A percentile compares a stretch with the other conserved stretches of the same genome.
Conservation (phyloP, 2,329 filamentous ascomycete genomes). For the Colletotrichum gloeosporioides region DNA sequence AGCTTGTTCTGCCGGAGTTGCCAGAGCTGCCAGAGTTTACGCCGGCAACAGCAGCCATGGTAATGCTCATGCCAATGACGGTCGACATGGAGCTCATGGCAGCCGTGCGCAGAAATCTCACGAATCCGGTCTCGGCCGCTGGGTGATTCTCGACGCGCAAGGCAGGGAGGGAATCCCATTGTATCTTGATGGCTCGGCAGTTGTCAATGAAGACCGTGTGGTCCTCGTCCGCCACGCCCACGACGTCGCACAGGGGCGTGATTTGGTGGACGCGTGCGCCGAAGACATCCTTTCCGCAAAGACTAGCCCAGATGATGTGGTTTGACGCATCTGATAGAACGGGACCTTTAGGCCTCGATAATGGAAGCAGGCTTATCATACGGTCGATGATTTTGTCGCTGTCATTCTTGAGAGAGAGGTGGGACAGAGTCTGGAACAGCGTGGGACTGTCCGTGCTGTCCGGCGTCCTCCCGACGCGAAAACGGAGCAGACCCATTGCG, state of each 20-base stretch:
- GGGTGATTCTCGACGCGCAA: background rate
- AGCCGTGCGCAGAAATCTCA: rapidly evolving
- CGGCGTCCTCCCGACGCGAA: background rate
- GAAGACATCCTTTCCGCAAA: background rate
- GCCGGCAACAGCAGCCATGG: background rate
- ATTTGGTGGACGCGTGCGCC: background rate
- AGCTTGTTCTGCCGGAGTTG: background rate
- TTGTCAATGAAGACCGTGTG: background rate
- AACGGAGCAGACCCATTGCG: background rate
- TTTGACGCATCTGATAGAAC: background rate
- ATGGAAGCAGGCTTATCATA: background rate
- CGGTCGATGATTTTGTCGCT: background rate
- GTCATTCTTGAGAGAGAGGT: background rate
- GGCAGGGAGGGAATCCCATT: background rate
- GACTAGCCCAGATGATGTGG: background rate
- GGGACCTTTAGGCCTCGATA: rapidly evolving
- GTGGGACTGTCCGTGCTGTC: background rate
- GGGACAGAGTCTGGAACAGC: background rate
- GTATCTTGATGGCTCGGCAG: background rate
- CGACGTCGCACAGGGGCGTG: background rate
- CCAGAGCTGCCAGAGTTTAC: background rate
- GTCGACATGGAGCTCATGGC: background rate
- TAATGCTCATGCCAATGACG: background rate
- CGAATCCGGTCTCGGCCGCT: background rate
- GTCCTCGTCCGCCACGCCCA: background rate